phyloP scores from a whole-genome alignment of 441 rosid genomes.

The Erodium chrysanthum region DNA sequence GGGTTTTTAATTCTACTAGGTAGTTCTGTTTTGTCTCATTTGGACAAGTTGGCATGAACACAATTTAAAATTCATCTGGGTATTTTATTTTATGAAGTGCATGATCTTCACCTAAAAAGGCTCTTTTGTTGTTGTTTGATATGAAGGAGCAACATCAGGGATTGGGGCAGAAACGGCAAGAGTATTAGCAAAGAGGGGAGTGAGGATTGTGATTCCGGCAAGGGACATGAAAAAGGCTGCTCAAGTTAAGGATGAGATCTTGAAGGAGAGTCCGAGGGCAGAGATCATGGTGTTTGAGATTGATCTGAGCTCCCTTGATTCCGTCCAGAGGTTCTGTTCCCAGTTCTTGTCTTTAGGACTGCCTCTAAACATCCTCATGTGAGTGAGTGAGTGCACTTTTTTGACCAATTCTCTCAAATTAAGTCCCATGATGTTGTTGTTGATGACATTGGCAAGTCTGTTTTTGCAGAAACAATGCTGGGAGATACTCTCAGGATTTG shows the following conservation, averaged over 20 bases:
- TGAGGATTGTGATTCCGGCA: constrained; percentile 64
- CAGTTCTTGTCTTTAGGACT: constrained; percentile 55
- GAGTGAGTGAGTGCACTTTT: constrained; percentile 25
- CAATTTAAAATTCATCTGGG: neutral
- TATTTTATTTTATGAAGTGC: neutral
- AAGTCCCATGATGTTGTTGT: neutral
- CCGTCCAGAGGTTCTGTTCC: constrained; percentile 54
- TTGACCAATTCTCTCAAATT: neutral
- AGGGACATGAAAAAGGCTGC: constrained; percentile 67
- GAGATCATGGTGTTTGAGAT: constrained; percentile 48
- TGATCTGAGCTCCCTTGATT: constrained; percentile 75
- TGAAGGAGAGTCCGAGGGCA: constrained; percentile 48
- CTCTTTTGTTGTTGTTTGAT: neutral
- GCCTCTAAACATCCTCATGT: constrained; percentile 84
- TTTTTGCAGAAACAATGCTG: constrained; percentile 77
- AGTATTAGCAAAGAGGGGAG: constrained; percentile 70
- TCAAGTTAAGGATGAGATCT: constrained; percentile 43
- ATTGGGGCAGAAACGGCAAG: constrained; percentile 85
- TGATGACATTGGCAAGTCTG: neutral
- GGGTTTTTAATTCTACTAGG: no score
- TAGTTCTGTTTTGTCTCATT: neutral
- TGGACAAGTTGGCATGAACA: neutral
- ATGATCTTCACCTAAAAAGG: neutral
- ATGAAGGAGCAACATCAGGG: constrained; percentile 79
- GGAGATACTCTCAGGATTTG: constrained; percentile 56